Percentiles rank a stretch among this genome's conserved stretches.
These are phyloP conservation scores for Hanseniaspora uvarum DNA, from an alignment of 1,139 yeast genomes.

Conservation along the genomic window DNA sequence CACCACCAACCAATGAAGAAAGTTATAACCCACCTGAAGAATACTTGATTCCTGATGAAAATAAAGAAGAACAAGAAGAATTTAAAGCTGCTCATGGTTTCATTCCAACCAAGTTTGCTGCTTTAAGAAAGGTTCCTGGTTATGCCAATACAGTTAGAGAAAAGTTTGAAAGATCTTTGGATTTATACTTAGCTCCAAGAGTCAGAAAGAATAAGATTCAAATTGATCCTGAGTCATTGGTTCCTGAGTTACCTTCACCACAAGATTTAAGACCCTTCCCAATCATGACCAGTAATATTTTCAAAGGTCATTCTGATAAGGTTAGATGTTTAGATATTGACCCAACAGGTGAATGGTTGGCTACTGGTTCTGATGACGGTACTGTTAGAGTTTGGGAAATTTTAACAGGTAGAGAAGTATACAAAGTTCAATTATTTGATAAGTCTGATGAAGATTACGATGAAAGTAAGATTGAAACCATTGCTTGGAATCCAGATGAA, in stretches of 20 bases:
- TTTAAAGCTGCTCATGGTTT: constrained; percentile 57
- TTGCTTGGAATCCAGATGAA: constrained; percentile 85
- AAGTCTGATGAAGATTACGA: constrained; percentile 43
- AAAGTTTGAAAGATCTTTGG: constrained; percentile 86
- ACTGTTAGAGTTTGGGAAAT: constrained; percentile 94
- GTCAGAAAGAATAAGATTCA: constrained; percentile 82
- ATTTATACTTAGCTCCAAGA: constrained; percentile 90
- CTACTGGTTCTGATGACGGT: constrained; percentile 97
- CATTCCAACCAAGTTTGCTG: constrained; percentile 68
- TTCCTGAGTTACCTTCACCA: constrained; percentile 95
- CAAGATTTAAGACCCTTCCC: constrained; percentile 98
- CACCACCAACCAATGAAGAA: constrained; percentile 96
- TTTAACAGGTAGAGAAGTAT: constrained; percentile 87
- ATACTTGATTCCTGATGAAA: constrained; percentile 72
- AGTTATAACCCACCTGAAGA: constrained; percentile 97
- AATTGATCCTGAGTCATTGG: constrained; percentile 89
- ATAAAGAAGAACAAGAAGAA: constrained; percentile 59
- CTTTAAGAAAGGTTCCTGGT: constrained; percentile 90
- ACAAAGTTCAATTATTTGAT: constrained; percentile 45
- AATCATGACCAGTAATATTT: constrained; percentile 73
- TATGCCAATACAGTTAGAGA: constrained; percentile 78
- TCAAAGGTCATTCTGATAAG: constrained; percentile 72
- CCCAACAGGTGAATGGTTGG: constrained; percentile 87
- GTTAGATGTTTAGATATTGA: constrained; percentile 76
- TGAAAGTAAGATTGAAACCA: constrained; percentile 51